These are phyloP conservation scores for Candolleomyces aberdarensis DNA, from an alignment of 768 basidiomycete species.

Conservation along the genomic window DNA sequence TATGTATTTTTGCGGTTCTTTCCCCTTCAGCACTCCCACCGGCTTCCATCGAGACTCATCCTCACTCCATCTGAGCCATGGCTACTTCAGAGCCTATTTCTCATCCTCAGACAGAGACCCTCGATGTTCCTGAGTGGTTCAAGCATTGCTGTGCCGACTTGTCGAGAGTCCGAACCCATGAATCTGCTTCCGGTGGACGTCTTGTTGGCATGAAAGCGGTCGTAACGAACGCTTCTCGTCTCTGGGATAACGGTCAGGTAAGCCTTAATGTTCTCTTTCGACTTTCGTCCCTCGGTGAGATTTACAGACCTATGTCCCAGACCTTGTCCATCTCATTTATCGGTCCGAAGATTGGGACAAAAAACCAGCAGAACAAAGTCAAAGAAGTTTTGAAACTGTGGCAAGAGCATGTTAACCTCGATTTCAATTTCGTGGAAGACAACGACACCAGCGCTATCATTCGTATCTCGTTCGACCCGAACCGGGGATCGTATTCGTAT, in stretches of 20 bases:
- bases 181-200: background rate
- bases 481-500: constrained; percentile 14
- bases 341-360: background rate
- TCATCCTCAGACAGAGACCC: background rate
- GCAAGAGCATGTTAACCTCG: constrained; percentile 13
- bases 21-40: too few relatives aligned
- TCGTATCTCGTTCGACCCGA: constrained; percentile 11
- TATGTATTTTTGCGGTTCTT: too few relatives aligned
- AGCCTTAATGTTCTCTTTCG: background rate
- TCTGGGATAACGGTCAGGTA: background rate
- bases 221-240: background rate
- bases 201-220: background rate
- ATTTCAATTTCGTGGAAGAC: constrained; percentile 9
- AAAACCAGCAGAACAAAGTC: background rate
- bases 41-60: background rate
- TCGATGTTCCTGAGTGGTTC: background rate
- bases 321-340: background rate
- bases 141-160: background rate
- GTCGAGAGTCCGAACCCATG: background rate
- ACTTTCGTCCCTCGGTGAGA: background rate
- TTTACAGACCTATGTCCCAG: background rate
- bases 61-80: background rate
- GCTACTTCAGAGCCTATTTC: background rate
- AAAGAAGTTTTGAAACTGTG: background rate
- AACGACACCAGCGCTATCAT: constrained; percentile 4